Evolutionary conservation across 2,329 filamentous ascomycete genomes (phyloP).

Genomic region (Aureobasidium namibiae): DNA sequence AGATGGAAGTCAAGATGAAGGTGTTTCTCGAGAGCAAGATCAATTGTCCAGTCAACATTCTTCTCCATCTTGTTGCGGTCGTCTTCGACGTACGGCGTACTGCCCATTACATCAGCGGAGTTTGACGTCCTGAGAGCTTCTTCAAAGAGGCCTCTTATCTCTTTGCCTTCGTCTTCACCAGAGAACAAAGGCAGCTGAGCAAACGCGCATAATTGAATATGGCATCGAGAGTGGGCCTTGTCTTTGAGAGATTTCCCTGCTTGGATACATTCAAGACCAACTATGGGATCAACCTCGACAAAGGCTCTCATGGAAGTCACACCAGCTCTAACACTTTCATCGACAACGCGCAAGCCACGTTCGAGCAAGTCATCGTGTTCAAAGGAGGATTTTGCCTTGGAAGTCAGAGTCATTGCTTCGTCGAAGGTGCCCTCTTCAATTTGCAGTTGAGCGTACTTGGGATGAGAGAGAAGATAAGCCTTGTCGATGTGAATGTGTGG

Average conservation of each 20-base stretch:
- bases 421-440: conserved; percentile 54
- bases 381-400: conserved; percentile 56
- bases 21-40: conserved; percentile 40
- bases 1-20: conserved; percentile 63
- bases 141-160: conserved; percentile 45
- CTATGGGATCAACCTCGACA: conserved; percentile 60
- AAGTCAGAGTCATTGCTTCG: conserved; percentile 55
- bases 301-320: conserved; percentile 64
- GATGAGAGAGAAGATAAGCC: conserved; percentile 51
- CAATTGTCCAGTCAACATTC: conserved; percentile 58
- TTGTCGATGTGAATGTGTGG: conserved; percentile 68
- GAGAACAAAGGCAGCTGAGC: conserved; percentile 63
- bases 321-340: conserved; percentile 55
- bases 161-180: conserved; percentile 33
- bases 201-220: conserved; percentile 61
- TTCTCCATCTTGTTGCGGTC: conserved; percentile 37
- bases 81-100: conserved; percentile 62
- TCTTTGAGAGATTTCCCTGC: conserved; percentile 50
- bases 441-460: conserved; percentile 52
- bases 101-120: conserved; percentile 53
- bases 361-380: conserved; percentile 53
- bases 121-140: conserved; percentile 31
- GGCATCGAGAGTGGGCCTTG: conserved; percentile 39
- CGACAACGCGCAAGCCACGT: conserved; percentile 55
- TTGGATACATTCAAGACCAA: conserved; percentile 49